Base-by-base conservation (phyloP, 2,329 filamentous ascomycete genomes). In the Penicillium decumbens region DNA sequence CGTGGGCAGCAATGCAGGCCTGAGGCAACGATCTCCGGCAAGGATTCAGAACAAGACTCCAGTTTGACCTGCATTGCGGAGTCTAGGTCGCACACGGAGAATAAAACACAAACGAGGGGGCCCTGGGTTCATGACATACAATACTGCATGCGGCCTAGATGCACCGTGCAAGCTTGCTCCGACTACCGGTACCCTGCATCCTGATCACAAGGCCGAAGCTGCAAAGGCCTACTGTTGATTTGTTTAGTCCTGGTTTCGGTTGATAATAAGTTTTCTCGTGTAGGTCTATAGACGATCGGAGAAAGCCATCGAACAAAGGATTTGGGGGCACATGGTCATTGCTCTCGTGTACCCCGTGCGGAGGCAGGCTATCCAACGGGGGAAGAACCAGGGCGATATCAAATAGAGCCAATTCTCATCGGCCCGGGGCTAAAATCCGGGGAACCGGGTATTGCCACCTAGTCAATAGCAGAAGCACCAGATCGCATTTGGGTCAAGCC, bases 361-460 rank as follows among this genome's bases (percentile, higher is more conserved):
- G 44, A 29, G 40, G 12, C 1, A 10, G 6, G 7, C 20, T 9
- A 20, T 12, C 48, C 40, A 50, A 47, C 41, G 15, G 37, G 23
- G 18, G 15, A 32, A 46, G 39, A 33, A 6, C 9, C 12, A 13
- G 41, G 44, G 15, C 33, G 8, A 27, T 15, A 40, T 20, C 20
- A 0, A 5, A 15, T 2, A 41, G 41, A 46, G 37, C 44, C 44
- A 46, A 46, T 46, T 46, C n/a, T 24, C 24, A 24, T 33, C 18
- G 46, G 24, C 32, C 37, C 43, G 50, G 50, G 46, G 53, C 49
- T 27, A 52, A 46, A 59, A 59, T 59, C 56, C 55, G 58, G 58
- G 58, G 58, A 55, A 57, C 32, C 46, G 42, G 38, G 18, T 23
- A 37, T 37, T 37, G 18, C 15, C 49, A 45, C 43, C 41, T 46